Percentiles rank a stretch among this genome's conserved stretches.
phyloP scores from a whole-genome alignment of 768 basidiomycete genomes.

The Lactarius hengduanensis region DNA sequence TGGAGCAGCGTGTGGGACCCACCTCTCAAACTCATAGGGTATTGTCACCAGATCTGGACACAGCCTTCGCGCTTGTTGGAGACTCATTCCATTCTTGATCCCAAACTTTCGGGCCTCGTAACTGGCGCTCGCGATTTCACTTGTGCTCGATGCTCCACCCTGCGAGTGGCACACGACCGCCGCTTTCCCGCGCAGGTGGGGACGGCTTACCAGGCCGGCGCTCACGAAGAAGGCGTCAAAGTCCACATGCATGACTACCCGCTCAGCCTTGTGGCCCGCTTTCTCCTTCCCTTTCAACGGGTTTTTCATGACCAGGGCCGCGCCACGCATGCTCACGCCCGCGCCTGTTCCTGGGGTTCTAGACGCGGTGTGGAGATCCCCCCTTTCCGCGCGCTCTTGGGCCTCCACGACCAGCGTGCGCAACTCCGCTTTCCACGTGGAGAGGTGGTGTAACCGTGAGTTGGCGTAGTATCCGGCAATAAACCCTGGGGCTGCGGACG shows the following conservation, averaged over 20 bases:
- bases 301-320: constrained; percentile 48
- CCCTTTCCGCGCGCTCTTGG: constrained; percentile 63
- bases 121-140: constrained; percentile 91
- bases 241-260: constrained; percentile 88
- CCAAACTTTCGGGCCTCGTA: constrained; percentile 91
- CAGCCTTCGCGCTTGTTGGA: constrained; percentile 75
- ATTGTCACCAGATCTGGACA: constrained; percentile 74
- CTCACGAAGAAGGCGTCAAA: constrained; percentile 98
- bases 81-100: constrained; percentile 92
- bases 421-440: constrained; percentile 91
- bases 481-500: constrained; percentile 82
- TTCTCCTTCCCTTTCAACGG: constrained; percentile 60
- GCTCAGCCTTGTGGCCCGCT: constrained; percentile 48
- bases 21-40: constrained; percentile 93
- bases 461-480: constrained; percentile 71
- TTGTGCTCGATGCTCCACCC: constrained; percentile 77
- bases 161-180: constrained; percentile 96
- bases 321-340: constrained; percentile 37
- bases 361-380: constrained; percentile 23
- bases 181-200: constrained; percentile 82
- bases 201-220: constrained; percentile 77
- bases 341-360: constrained; percentile 29
- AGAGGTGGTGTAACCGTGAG: constrained; percentile 89
- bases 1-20: constrained; percentile 28
- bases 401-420: constrained; percentile 76